These are phyloP conservation scores for Phytophthora fragariae DNA, from an alignment of 352 stramenopile genomes.

Conservation along the genomic window DNA sequence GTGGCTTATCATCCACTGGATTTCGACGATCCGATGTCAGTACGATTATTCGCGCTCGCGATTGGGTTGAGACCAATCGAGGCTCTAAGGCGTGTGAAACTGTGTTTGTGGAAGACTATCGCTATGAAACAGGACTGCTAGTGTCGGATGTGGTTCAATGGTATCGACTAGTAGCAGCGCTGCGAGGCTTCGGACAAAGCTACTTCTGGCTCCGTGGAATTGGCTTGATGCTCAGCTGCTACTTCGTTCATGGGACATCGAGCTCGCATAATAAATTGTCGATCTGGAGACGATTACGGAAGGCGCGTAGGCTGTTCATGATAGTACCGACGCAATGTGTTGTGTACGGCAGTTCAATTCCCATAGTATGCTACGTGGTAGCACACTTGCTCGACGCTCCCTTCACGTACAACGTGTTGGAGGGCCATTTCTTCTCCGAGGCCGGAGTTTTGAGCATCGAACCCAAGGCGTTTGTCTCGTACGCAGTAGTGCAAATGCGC, in stretches of 20 bases:
- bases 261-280: background rate
- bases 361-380: conserved; percentile 48
- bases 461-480: conserved; percentile 28
- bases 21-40: conserved; percentile 34
- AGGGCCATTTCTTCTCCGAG: conserved; percentile 40
- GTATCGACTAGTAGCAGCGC: conserved; percentile 32
- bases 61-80: conserved; percentile 7
- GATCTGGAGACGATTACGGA: background rate
- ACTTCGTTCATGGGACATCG: conserved; percentile 12
- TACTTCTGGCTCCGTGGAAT: conserved; percentile 49
- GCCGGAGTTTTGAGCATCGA: conserved; percentile 36
- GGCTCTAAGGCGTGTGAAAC: conserved; percentile 33
- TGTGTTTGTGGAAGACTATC: conserved; percentile 52
- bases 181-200: conserved; percentile 43
- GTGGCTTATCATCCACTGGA: conserved; percentile 6
- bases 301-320: conserved; percentile 38
- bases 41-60: conserved; percentile 33
- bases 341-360: conserved; percentile 55
- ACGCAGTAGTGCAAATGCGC: conserved; percentile 55
- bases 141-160: conserved; percentile 34
- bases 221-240: conserved; percentile 35
- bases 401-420: conserved; percentile 44
- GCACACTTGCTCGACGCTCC: conserved; percentile 56
- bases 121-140: conserved; percentile 41
- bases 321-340: conserved; percentile 59